Evolutionary conservation across 225 moss, liverwort and hornwort genomes (phyloP).

Genomic region (Polytrichum commune): DNA sequence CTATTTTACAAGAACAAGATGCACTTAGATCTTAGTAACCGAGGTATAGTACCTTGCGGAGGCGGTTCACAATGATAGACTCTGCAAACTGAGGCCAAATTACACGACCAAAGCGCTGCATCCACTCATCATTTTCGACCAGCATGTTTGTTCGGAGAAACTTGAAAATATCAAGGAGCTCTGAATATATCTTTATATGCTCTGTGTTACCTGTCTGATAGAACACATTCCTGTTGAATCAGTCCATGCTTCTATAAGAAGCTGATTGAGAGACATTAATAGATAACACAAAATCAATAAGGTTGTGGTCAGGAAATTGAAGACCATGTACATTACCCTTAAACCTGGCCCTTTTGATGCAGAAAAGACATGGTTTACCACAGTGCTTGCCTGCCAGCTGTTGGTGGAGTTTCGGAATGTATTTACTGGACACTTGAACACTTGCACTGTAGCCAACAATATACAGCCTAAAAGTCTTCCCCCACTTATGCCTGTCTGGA

Average conservation of each 20-base stretch:
- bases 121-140: constrained; percentile 54
- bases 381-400: too few species aligned
- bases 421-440: too few species aligned
- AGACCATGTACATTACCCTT: too few species aligned
- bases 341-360: too few species aligned
- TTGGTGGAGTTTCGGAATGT: too few species aligned
- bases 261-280: too few species aligned
- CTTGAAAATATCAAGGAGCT: constrained; percentile 59
- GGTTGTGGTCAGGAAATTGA: too few species aligned
- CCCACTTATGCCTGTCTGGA: too few species aligned
- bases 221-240: constrained; percentile 13
- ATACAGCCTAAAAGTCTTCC: too few species aligned
- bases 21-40: constrained; percentile 2
- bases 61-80: constrained; percentile 61
- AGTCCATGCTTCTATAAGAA: constrained; percentile 4
- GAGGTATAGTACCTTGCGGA: constrained; percentile 57
- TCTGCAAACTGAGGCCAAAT: constrained; percentile 87
- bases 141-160: constrained; percentile 70
- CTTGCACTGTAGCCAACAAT: too few species aligned
- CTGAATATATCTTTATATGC: constrained; percentile 59
- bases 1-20: neutral
- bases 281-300: too few species aligned
- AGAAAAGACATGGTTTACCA: too few species aligned
- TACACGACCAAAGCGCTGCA: constrained; percentile 75
- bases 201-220: constrained; percentile 40